Evolutionary conservation across 2,329 filamentous ascomycete genomes (phyloP).

Genomic region (Pseudocercospora cruenta): DNA sequence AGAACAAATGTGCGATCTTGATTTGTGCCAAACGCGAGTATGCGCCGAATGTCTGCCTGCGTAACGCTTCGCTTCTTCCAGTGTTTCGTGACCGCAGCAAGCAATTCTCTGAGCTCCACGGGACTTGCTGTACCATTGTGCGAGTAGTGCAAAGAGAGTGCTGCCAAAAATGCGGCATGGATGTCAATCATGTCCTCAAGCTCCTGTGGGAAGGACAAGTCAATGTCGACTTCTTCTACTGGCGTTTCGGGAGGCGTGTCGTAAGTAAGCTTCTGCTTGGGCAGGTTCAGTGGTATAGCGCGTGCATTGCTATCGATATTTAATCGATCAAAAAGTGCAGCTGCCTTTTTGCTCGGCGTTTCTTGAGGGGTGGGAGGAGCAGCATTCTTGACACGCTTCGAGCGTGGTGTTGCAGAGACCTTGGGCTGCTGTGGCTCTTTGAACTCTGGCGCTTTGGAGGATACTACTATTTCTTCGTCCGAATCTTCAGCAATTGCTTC

Average conservation of each 20-base stretch:
- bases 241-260: constrained; percentile 42
- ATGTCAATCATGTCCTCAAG: constrained; percentile 51
- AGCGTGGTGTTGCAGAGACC: constrained; percentile 33
- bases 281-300: constrained; percentile 27
- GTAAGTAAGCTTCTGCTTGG: constrained; percentile 26
- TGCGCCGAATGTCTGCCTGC: constrained; percentile 50
- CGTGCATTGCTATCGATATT: constrained; percentile 32
- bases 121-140: constrained; percentile 53
- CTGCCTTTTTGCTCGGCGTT: constrained; percentile 42
- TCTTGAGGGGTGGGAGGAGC: constrained; percentile 36
- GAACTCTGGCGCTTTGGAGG: background rate
- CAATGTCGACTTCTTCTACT: constrained; percentile 21
- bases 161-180: constrained; percentile 53
- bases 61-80: constrained; percentile 53
- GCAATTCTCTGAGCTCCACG: constrained; percentile 46
- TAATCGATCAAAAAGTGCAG: constrained; percentile 40
- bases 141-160: constrained; percentile 54
- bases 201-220: constrained; percentile 43
- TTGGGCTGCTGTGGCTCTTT: constrained; percentile 11
- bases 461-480: constrained; percentile 28
- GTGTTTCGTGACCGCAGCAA: constrained; percentile 46
- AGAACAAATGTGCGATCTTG: constrained; percentile 30
- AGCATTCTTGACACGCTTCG: constrained; percentile 39
- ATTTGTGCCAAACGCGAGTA: constrained; percentile 46
- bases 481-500: constrained; percentile 31